Evolutionary conservation across 179 eudicot species (phyloP), one percentile per base, ranked within the genome.

Genomic region (Spinacia oleracea): DNA sequence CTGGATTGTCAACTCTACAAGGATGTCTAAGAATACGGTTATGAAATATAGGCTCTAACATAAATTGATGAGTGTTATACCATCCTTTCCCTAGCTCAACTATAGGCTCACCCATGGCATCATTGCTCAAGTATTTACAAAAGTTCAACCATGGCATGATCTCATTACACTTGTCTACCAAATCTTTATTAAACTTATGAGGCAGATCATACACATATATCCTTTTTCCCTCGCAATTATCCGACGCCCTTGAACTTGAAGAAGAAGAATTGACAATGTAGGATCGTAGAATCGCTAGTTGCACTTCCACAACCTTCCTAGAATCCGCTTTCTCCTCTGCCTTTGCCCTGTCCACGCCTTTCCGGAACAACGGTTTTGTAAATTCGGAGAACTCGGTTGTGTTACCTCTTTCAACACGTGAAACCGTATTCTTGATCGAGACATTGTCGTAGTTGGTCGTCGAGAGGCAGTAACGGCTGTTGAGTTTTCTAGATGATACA

Each of bases 41-140:
- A 67, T 93, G 96, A 65, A 89, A 93, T 40, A 93, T 87, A 0
- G 87, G 90, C 83, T 93, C 97, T 3, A 91, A 60, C 0, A 89
- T 77, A 74, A 89, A 93, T 35, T 93, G 97, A 79, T 90, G 91
- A 2, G 97, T 93, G 80, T 86, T 77, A 69, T 88, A 90, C 97
- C 97, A 93, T 0, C 88, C 86, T 34, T 82, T 59, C 6, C 93
- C 97, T 5, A 93, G 90, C 84, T 85, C 86, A 0, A 74, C 73
- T 18, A 93, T 84, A 0, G 89, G 84, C 79, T 89, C 89, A 0
- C 97, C 97, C 59, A 93, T 65, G 23, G 80, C 93, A 4, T 86
- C 75, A 46, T 93, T 91, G 62, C 70, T 80, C 18, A 93, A 81
- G 73, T 73, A 85, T 3, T 80, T 83, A 69, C 96, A 93, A 72